These are phyloP conservation scores for Thuja plicata DNA, from an alignment of 83 land plant species.

Conservation along the genomic window DNA sequence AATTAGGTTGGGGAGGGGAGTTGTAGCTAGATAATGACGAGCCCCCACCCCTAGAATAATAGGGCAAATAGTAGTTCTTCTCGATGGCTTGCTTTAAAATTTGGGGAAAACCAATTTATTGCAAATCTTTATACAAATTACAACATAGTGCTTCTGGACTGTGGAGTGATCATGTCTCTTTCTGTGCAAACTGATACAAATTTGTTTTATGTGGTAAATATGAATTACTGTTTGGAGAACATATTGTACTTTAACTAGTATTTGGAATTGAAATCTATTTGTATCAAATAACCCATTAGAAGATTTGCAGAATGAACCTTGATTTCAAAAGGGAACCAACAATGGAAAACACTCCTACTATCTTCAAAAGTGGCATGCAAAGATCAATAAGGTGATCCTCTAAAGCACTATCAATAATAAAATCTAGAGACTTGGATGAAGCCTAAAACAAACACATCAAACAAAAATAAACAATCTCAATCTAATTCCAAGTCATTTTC, in stretches of 20 bases:
- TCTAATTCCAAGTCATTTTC: not conserved
- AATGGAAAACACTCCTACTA: slow-evolving; percentile 43
- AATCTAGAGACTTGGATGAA: slow-evolving; percentile 36
- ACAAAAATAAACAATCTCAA: not conserved
- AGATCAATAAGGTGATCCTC: slow-evolving; percentile 59
- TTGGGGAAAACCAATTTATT: too few species aligned
- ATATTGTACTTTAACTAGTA: not conserved
- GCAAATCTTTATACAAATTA: not conserved
- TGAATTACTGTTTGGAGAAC: not conserved
- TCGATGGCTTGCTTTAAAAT: too few species aligned
- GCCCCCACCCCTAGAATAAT: too few species aligned
- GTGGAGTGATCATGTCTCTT: too few species aligned
- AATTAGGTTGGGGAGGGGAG: too few species aligned
- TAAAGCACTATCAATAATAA: too few species aligned
- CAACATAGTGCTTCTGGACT: not conserved
- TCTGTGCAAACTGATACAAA: too few species aligned
- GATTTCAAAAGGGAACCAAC: slow-evolving; percentile 66
- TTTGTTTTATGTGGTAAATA: not conserved
- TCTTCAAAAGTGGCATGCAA: slow-evolving; percentile 62
- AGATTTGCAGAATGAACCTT: slow-evolving; percentile 48
- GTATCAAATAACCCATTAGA: slow-evolving; percentile 28
- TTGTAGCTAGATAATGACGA: too few species aligned
- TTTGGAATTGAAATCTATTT: not conserved
- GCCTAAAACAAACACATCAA: slow-evolving; percentile 25
- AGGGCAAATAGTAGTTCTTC: too few species aligned